phyloP scores from a whole-genome alignment of 257 asterid genomes.

The Coffea canephora region DNA sequence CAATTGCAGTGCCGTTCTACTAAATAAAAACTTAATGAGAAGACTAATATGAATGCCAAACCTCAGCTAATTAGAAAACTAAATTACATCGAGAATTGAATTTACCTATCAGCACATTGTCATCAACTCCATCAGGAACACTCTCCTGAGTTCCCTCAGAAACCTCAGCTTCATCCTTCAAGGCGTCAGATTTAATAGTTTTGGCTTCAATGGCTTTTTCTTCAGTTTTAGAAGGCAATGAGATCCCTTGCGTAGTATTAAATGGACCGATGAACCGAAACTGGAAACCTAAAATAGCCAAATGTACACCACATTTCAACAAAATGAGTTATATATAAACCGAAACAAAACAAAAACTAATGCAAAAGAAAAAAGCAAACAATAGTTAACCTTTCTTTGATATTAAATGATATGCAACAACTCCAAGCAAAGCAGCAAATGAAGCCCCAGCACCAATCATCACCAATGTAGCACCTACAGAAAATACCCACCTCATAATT shows the following conservation, averaged over 20 bases:
- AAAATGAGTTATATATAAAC: neutral
- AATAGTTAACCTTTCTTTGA: conserved; percentile 47
- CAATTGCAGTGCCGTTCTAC: neutral
- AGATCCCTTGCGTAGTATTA: conserved; percentile 29
- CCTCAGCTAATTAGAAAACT: neutral
- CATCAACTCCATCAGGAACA: conserved; percentile 29
- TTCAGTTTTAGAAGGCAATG: conserved; percentile 27
- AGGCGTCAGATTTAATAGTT: conserved; percentile 31
- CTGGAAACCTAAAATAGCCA: conserved; percentile 42
- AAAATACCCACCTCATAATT: neutral
- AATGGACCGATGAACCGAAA: conserved; percentile 35
- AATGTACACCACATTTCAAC: conserved; percentile 6
- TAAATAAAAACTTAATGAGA: too few species aligned
- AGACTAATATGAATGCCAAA: too few species aligned
- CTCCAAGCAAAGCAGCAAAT: conserved; percentile 53
- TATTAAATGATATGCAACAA: conserved; percentile 48
- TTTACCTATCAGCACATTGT: conserved; percentile 40
- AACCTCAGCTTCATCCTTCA: conserved; percentile 29
- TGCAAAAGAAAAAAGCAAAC: neutral
- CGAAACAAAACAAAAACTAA: neutral
- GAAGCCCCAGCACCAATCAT: conserved; percentile 61
- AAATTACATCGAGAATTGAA: conserved; percentile 11
- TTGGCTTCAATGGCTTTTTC: conserved; percentile 28
- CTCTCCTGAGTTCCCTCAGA: conserved; percentile 30
- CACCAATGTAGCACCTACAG: conserved; percentile 35